Percentiles rank a stretch among this genome's conserved stretches.
phyloP scores from a whole-genome alignment of 305 asterid species.

The Andrographis paniculata region DNA sequence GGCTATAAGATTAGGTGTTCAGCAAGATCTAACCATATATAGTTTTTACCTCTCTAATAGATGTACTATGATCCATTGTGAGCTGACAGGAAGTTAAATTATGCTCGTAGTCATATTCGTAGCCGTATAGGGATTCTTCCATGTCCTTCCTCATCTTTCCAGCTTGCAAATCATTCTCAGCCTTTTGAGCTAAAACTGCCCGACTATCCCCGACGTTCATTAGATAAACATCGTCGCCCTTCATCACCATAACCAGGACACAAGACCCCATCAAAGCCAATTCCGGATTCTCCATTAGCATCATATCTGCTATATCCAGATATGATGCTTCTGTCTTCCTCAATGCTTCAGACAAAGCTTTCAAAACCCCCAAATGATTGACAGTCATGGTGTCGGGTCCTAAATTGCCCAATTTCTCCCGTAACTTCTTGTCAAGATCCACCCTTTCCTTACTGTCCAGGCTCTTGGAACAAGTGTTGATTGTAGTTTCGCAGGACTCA shows the following conservation, averaged over 20 bases:
- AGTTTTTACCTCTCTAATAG: constrained; percentile 54
- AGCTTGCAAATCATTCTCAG: constrained; percentile 28
- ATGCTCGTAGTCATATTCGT: constrained; percentile 49
- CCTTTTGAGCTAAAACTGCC: constrained; percentile 62
- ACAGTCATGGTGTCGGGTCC: constrained; percentile 31
- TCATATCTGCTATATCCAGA: constrained; percentile 77
- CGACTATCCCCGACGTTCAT: constrained; percentile 92
- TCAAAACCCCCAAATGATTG: constrained; percentile 63
- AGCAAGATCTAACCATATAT: too few relatives aligned
- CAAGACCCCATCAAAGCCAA: constrained; percentile 95
- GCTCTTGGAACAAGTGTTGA: constrained; percentile 30
- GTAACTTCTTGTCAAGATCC: constrained; percentile 35
- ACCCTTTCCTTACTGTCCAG: constrained; percentile 39
- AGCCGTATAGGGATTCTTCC: constrained; percentile 45
- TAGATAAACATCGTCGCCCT: constrained; percentile 79
- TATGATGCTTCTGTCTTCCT: constrained; percentile 69
- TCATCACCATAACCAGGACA: constrained; percentile 87
- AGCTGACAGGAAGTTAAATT: constrained; percentile 58
- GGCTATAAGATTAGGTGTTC: neutral
- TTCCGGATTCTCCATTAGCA: constrained; percentile 84
- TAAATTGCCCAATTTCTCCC: constrained; percentile 38
- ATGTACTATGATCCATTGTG: constrained; percentile 82
- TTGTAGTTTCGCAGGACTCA: constrained; percentile 30
- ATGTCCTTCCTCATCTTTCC: constrained; percentile 30
- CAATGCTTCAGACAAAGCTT: constrained; percentile 72